Base-by-base conservation (phyloP, 2,329 filamentous ascomycete genomes). In the Lomentospora prolificans region DNA sequence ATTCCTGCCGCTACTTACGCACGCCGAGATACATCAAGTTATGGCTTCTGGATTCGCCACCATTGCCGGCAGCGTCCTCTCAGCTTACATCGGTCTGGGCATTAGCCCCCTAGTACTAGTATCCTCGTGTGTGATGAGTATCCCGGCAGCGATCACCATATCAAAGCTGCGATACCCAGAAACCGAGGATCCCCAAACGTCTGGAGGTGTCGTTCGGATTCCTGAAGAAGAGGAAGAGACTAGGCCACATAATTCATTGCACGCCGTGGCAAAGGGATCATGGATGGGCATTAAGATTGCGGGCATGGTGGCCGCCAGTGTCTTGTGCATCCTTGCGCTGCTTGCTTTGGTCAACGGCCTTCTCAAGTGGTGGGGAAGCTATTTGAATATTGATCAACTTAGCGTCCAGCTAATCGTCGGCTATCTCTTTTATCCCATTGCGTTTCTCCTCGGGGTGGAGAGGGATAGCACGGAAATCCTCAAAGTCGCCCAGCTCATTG, bases 11-110 rank as follows among this genome's bases (percentile, higher is more conserved):
- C 81, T 89, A 64, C 75, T 89, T 55, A 90, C 86, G 33, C 73
- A 80, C 66, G 85, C 85, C 53, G 86, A 90, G 65, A 70, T 89
- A 51, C 86, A 89, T 65, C 86, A 89, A 65, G 74, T 89, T 64
- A 89, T 90, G 86, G 82, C 79, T 58, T 88, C 82, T 56, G 86
- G 85, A 57, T 89, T 87, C 62, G 86, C 86, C 4, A 90, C 86
- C 3, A 89, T 90, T 62, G 82, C 86, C 27, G 86, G 86, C 57
- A 84, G 79, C 61, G 85, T 89, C 12, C 70, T 90, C 50, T 81
- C 87, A 22, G 84, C 83, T 3, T 90, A 89, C 64, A 87, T 89
- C 57, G 72, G 73, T 22, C 79, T 89, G 68, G 85, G 85, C 39
- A 73, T 89, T 57, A 86, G 85, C 64, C 75, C 84, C 0, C 82